Evolutionary conservation across 2,329 filamentous ascomycete species (phyloP).

Genomic region (Fusarium verrucosum): DNA sequence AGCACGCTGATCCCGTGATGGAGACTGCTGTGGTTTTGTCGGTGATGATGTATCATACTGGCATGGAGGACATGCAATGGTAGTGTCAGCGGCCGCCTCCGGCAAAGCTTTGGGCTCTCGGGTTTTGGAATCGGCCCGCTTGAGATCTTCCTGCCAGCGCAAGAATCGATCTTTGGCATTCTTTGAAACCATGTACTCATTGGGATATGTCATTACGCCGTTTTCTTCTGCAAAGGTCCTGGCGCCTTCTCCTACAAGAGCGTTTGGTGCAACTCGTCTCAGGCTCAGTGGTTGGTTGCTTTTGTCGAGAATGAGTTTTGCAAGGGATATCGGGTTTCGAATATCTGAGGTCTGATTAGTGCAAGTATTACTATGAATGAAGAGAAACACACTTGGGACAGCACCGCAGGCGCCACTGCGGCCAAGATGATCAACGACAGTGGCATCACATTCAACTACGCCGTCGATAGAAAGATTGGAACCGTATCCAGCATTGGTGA

Average conservation of each 20-base stretch:
- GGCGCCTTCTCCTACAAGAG: slow-evolving; percentile 87
- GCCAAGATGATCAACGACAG: slow-evolving; percentile 88
- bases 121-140: slow-evolving; percentile 63
- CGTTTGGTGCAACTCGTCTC: slow-evolving; percentile 88
- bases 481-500: slow-evolving; percentile 95
- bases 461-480: slow-evolving; percentile 94
- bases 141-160: slow-evolving; percentile 80
- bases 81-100: slow-evolving; percentile 21
- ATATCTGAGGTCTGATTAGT: slow-evolving; percentile 68
- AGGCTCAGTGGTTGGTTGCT: slow-evolving; percentile 82
- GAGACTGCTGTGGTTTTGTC: slow-evolving; percentile 38
- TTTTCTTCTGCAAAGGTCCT: slow-evolving; percentile 85
- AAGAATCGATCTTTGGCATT: slow-evolving; percentile 81
- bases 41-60: slow-evolving; percentile 49
- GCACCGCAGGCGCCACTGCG: slow-evolving; percentile 94
- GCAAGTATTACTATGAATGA: neutral
- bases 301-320: slow-evolving; percentile 81
- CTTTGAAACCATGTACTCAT: slow-evolving; percentile 81
- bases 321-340: slow-evolving; percentile 90
- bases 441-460: slow-evolving; percentile 92
- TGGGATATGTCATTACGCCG: slow-evolving; percentile 75
- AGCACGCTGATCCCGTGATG: slow-evolving; percentile 59
- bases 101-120: slow-evolving; percentile 40
- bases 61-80: slow-evolving; percentile 40
- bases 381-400: slow-evolving; percentile 76